Evolutionary conservation across 2,329 filamentous ascomycete genomes (phyloP).

Genomic region (Penicillium corylophilum): DNA sequence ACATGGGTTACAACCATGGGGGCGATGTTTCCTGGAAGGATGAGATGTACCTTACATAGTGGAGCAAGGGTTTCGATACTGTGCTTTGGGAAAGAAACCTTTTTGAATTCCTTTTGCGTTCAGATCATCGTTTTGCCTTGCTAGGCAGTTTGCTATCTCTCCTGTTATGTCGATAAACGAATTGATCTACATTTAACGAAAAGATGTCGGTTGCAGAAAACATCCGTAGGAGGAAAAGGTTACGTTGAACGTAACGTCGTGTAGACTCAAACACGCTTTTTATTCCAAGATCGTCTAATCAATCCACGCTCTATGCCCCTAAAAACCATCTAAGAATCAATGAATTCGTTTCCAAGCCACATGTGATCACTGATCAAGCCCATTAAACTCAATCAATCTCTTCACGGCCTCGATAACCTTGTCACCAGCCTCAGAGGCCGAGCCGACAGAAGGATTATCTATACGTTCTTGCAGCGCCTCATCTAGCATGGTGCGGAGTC

Average conservation of each 20-base stretch:
- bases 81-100: neutral
- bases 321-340: neutral
- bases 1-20: no score
- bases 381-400: slow-evolving; percentile 84
- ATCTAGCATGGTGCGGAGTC: slow-evolving; percentile 83
- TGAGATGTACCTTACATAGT: neutral
- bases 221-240: no score
- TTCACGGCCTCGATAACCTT: slow-evolving; percentile 72
- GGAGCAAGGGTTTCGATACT: neutral
- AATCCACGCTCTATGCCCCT: neutral
- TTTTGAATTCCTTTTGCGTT: neutral
- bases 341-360: neutral
- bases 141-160: neutral
- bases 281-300: neutral
- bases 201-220: neutral
- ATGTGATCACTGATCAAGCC: slow-evolving; percentile 60
- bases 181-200: neutral
- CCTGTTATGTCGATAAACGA: neutral
- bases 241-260: neutral
- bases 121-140: neutral
- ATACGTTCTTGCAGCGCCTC: slow-evolving; percentile 77
- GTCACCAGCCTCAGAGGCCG: slow-evolving; percentile 38
- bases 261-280: neutral
- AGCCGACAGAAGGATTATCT: slow-evolving; percentile 66
- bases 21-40: no score